phyloP scores from a whole-genome alignment of 2,329 filamentous ascomycete species.

The Westerdykella aurantiaca region DNA sequence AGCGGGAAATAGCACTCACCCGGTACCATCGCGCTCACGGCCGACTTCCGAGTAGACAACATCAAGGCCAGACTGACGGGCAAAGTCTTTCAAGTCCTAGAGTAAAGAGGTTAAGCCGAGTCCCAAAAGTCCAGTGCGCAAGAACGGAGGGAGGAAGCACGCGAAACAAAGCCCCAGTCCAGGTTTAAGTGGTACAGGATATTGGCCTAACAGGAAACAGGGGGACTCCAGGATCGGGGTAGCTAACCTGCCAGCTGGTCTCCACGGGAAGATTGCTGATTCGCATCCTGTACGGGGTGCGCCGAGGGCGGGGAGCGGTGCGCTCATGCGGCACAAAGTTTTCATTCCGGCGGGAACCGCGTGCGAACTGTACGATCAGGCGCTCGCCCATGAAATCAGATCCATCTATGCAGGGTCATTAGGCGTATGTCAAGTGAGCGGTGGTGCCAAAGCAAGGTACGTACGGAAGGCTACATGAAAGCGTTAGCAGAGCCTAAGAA shows the following conservation, averaged over 20 bases:
- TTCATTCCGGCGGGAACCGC: slow-evolving; percentile 70
- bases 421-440: slow-evolving; percentile 7
- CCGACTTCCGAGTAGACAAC: slow-evolving; percentile 97
- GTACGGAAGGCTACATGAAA: slow-evolving; percentile 50
- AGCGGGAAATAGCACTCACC: slow-evolving; percentile 53
- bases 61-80: slow-evolving; percentile 90
- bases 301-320: slow-evolving; percentile 72
- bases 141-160: slow-evolving; percentile 21
- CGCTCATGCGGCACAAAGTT: slow-evolving; percentile 60
- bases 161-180: slow-evolving; percentile 34
- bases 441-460: slow-evolving; percentile 17
- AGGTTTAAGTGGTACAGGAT: slow-evolving; percentile 32
- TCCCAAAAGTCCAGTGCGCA: slow-evolving; percentile 32
- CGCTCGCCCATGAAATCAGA: slow-evolving; percentile 97
- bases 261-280: slow-evolving; percentile 94
- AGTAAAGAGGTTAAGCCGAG: slow-evolving; percentile 72
- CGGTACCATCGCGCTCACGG: slow-evolving; percentile 85
- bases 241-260: slow-evolving; percentile 99
- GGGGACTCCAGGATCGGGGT: slow-evolving; percentile 46
- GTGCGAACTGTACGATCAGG: slow-evolving; percentile 95
- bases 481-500: slow-evolving; percentile 19
- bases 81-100: slow-evolving; percentile 99
- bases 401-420: slow-evolving; percentile 60
- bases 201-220: slow-evolving; percentile 31
- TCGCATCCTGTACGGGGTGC: slow-evolving; percentile 94